These are phyloP conservation scores for Clathrospora elynae DNA, from an alignment of 2,329 filamentous ascomycete genomes.

Conservation along the genomic window DNA sequence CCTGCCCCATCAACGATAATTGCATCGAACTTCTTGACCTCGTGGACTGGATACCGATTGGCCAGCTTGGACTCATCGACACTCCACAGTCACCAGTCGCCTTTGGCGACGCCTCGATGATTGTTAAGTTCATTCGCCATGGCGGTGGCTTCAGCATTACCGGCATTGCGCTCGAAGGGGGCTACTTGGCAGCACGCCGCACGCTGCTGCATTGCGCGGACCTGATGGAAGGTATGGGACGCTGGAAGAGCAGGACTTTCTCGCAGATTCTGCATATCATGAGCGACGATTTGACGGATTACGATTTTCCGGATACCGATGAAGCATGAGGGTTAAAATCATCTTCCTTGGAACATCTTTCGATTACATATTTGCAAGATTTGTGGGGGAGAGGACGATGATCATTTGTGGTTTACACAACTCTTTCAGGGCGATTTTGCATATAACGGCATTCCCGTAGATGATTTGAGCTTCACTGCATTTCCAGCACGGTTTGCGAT, in stretches of 20 bases:
- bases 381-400: conserved; percentile 36
- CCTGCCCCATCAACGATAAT: conserved; percentile 32
- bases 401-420: background rate
- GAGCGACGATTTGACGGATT: conserved; percentile 56
- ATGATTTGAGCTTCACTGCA: too few species aligned
- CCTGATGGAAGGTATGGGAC: conserved; percentile 59
- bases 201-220: conserved; percentile 59
- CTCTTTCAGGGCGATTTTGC: too few species aligned
- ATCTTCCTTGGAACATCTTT: conserved; percentile 27
- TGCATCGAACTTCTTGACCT: conserved; percentile 57
- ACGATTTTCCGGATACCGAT: conserved; percentile 20
- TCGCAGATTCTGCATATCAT: conserved; percentile 60
- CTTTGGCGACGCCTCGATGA: conserved; percentile 41
- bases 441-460: background rate
- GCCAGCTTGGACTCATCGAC: conserved; percentile 53
- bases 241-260: conserved; percentile 58
- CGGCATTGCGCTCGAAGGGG: conserved; percentile 55
- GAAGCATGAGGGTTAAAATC: conserved; percentile 25
- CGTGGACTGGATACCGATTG: conserved; percentile 56
- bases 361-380: conserved; percentile 29
- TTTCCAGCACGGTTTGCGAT: too few species aligned
- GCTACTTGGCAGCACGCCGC: conserved; percentile 58
- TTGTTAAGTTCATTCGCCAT: conserved; percentile 54
- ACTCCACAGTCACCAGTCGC: conserved; percentile 19
- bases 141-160: conserved; percentile 56